Conservation (phyloP, 805 yeast genomes). For the Barnettozyma wickerhamii region DNA sequence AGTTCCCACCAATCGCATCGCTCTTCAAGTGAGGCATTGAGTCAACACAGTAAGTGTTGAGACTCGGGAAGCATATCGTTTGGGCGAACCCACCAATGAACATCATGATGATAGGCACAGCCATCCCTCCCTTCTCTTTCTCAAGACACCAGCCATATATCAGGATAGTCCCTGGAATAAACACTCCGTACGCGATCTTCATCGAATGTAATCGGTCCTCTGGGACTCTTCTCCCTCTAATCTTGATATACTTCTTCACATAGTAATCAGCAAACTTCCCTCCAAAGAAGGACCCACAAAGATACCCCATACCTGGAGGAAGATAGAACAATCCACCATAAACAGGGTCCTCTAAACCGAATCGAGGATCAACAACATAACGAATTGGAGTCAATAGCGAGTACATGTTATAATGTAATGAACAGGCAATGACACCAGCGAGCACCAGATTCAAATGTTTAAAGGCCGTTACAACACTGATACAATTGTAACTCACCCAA, state of each 20-base stretch:
- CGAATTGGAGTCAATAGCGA: constrained; percentile 50
- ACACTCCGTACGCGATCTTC: constrained; percentile 31
- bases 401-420: constrained; percentile 47
- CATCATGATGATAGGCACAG: constrained; percentile 46
- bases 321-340: constrained; percentile 50
- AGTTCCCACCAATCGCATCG: constrained; percentile 52
- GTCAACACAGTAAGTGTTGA: constrained; percentile 56
- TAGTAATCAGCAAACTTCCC: constrained; percentile 48
- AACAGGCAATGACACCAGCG: constrained; percentile 38
- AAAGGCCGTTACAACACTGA: constrained; percentile 26
- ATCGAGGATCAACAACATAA: constrained; percentile 51
- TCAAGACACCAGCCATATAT: constrained; percentile 55
- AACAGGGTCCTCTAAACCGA: constrained; percentile 42
- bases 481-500: constrained; percentile 35
- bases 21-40: constrained; percentile 50
- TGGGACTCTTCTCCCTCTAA: constrained; percentile 38
- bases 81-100: constrained; percentile 47
- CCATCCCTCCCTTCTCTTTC: constrained; percentile 47
- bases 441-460: constrained; percentile 40
- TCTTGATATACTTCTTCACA: constrained; percentile 39
- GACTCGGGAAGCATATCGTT: constrained; percentile 45
- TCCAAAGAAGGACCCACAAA: constrained; percentile 46
- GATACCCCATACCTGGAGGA: constrained; percentile 53
- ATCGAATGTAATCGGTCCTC: constrained; percentile 48
- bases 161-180: constrained; percentile 41